phyloP scores from a whole-genome alignment of 2,329 filamentous ascomycete genomes.

The Ceratocystis destructans region DNA sequence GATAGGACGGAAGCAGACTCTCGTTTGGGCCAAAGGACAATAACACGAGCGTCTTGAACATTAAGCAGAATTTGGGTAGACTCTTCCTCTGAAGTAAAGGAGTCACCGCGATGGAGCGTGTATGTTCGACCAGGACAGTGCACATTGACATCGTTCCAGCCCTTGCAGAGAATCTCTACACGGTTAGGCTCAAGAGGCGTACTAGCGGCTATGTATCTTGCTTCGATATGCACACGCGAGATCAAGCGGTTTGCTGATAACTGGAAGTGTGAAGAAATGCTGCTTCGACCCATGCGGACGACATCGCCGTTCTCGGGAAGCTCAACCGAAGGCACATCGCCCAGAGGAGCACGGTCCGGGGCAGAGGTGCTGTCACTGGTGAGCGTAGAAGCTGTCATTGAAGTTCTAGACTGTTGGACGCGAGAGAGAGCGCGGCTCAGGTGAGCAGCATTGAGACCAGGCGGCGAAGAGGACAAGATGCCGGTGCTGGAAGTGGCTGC shows the following conservation, averaged over 20 bases:
- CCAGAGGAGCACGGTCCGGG: conserved; percentile 63
- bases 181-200: conserved; percentile 56
- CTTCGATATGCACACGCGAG: conserved; percentile 84
- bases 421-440: conserved; percentile 28
- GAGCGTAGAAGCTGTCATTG: neutral
- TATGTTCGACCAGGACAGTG: conserved; percentile 81
- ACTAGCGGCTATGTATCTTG: conserved; percentile 60
- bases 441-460: conserved; percentile 28
- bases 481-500: conserved; percentile 88
- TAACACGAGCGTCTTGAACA: conserved; percentile 80
- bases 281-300: conserved; percentile 80
- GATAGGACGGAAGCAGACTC: conserved; percentile 46
- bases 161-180: conserved; percentile 79
- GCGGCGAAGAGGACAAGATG: conserved; percentile 77
- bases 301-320: conserved; percentile 69
- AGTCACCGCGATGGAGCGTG: conserved; percentile 76
- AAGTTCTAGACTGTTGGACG: conserved; percentile 11
- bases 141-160: conserved; percentile 90
- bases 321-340: conserved; percentile 67
- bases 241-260: conserved; percentile 84
- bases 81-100: conserved; percentile 79
- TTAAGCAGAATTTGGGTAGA: conserved; percentile 86
- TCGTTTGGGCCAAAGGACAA: conserved; percentile 71
- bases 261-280: conserved; percentile 90
- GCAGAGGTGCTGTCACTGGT: neutral